A percentile compares a stretch with the other conserved stretches of the same genome.
These are phyloP conservation scores for Volutella citrinella DNA, from an alignment of 2,329 filamentous ascomycete genomes.

Conservation along the genomic window DNA sequence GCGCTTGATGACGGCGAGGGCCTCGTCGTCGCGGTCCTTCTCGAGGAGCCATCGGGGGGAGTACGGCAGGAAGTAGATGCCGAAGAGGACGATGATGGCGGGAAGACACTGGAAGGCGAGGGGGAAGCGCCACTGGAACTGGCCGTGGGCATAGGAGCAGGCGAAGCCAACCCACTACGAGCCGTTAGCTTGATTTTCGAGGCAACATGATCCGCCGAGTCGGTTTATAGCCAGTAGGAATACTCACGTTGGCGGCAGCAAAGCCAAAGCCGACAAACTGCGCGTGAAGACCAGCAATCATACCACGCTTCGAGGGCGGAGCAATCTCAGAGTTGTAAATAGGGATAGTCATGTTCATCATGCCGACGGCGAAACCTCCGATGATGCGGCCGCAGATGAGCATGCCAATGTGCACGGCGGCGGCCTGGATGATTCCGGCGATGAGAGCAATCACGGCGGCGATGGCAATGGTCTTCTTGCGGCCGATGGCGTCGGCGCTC, in stretches of 20 bases:
- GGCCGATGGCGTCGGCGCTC: conserved; percentile 3
- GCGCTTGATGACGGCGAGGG: conserved; percentile 1
- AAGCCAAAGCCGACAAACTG: conserved; percentile 7
- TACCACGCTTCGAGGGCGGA: conserved; percentile 1
- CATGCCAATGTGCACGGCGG: conserved; percentile 1
- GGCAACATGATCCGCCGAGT: too few species aligned
- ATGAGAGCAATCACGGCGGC: background rate
- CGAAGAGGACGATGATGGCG: background rate
- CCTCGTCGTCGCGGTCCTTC: conserved; percentile 5
- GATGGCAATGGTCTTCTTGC: conserved; percentile 1
- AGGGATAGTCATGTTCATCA: conserved; percentile 7
- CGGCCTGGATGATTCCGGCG: background rate
- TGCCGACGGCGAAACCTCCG: conserved; percentile 6
- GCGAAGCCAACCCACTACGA: conserved; percentile 4
- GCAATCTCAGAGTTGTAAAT: conserved; percentile 11
- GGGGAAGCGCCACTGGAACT: conserved; percentile 5
- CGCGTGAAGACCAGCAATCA: conserved; percentile 6
- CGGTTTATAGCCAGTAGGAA: too few species aligned
- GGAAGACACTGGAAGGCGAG: conserved; percentile 3
- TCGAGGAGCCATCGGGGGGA: conserved; percentile 1
- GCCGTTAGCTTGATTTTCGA: background rate
- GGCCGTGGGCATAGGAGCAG: background rate
- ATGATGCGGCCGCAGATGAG: conserved; percentile 6
- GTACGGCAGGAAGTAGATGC: conserved; percentile 1
- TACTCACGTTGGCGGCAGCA: background rate